Conservation (phyloP, 495 filamentous ascomycete genomes). For the Neurospora sublineolata region DNA sequence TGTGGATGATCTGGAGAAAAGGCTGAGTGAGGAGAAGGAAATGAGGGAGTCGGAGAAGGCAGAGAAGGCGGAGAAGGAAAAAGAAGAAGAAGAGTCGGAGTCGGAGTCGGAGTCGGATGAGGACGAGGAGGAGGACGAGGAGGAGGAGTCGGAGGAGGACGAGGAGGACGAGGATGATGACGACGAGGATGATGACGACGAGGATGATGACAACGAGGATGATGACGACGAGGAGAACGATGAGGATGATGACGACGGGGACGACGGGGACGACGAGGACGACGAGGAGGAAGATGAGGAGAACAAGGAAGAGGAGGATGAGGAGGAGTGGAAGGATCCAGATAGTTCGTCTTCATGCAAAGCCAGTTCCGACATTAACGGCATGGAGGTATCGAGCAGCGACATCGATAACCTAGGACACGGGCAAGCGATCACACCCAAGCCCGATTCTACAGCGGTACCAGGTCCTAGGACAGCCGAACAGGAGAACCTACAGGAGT, state of each 20-base stretch:
- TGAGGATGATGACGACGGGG: slow-evolving; percentile 35
- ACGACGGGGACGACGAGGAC: too few species aligned
- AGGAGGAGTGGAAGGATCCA: not conserved
- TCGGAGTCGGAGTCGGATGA: slow-evolving; percentile 45
- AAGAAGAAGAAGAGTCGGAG: slow-evolving; percentile 46
- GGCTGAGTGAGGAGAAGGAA: slow-evolving; percentile 45
- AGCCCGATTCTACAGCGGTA: not conserved
- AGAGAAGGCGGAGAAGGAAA: slow-evolving; percentile 36
- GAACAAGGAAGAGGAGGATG: not conserved
- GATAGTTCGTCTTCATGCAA: not conserved
- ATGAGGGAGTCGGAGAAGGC: slow-evolving; percentile 37
- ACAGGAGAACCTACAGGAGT: too few species aligned
- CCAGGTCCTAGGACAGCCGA: not conserved
- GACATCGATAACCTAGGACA: not conserved
- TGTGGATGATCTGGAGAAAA: not conserved
- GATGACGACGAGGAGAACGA: slow-evolving; percentile 41
- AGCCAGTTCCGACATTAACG: not conserved
- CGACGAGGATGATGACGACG: slow-evolving; percentile 40
- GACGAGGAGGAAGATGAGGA: too few species aligned
- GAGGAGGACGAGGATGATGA: slow-evolving; percentile 41
- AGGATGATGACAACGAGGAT: slow-evolving; percentile 44
- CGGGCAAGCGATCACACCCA: not conserved
- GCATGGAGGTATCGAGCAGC: too few species aligned
- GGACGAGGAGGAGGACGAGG: slow-evolving; percentile 44
- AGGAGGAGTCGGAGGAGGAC: slow-evolving; percentile 49